A percentile compares a stretch with the other conserved stretches of the same genome.
Conservation (phyloP, 768 basidiomycete genomes). For the Trametes meyenii region DNA sequence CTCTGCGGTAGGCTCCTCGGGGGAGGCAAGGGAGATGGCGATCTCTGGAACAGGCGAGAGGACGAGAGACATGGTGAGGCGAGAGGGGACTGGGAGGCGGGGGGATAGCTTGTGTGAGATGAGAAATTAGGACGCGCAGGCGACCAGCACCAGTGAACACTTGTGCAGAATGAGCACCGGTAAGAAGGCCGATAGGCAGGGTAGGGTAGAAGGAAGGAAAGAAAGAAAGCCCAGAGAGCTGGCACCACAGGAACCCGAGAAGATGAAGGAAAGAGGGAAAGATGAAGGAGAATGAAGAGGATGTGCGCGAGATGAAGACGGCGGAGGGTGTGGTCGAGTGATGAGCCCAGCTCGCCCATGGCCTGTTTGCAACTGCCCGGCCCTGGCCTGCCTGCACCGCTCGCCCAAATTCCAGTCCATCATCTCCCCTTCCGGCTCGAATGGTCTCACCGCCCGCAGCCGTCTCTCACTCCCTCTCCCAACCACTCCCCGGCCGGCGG, state of each 20-base stretch:
- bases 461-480: slow-evolving; percentile 5
- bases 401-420: not conserved
- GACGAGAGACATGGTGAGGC: slow-evolving; percentile 35
- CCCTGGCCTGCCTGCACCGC: slow-evolving; percentile 4
- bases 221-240: slow-evolving; percentile 36
- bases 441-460: slow-evolving; percentile 1
- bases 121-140: slow-evolving; percentile 26
- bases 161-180: slow-evolving; percentile 26
- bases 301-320: slow-evolving; percentile 13
- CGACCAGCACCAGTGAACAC: slow-evolving; percentile 40
- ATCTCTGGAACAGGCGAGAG: slow-evolving; percentile 62
- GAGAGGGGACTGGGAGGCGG: not conserved
- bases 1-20: slow-evolving; percentile 51
- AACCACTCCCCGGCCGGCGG: not conserved
- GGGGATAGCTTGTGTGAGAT: slow-evolving; percentile 22
- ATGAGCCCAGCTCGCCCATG: not conserved
- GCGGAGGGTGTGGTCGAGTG: slow-evolving; percentile 9
- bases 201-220: slow-evolving; percentile 37
- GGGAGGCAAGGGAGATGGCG: slow-evolving; percentile 67
- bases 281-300: slow-evolving; percentile 29
- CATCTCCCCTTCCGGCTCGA: slow-evolving; percentile 8
- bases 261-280: slow-evolving; percentile 23
- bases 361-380: not conserved
- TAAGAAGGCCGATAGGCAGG: slow-evolving; percentile 26
- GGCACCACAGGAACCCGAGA: slow-evolving; percentile 26